These are phyloP conservation scores for Pythium utonaiense DNA, from an alignment of 352 stramenopile species.

Conservation along the genomic window DNA sequence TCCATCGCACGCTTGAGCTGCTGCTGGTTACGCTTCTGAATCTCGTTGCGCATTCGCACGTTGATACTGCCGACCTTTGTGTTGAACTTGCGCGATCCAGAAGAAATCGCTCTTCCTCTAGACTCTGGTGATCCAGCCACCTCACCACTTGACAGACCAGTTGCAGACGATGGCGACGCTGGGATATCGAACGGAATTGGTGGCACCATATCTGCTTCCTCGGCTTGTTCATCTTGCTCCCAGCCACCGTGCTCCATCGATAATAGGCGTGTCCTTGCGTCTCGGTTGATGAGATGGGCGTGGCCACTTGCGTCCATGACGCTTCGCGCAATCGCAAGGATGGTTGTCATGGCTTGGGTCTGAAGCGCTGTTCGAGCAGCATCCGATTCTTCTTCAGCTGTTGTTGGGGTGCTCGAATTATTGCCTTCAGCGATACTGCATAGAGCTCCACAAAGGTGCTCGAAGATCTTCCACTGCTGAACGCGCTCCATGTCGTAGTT, in stretches of 20 bases:
- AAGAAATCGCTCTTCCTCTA: not conserved
- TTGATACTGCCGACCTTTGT: slow-evolving; percentile 50
- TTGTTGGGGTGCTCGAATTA: slow-evolving; percentile 18
- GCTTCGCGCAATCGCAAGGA: slow-evolving; percentile 76
- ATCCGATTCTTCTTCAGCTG: slow-evolving; percentile 37
- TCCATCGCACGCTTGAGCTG: slow-evolving; percentile 78
- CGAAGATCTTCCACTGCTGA: slow-evolving; percentile 88
- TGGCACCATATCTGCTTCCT: slow-evolving; percentile 3
- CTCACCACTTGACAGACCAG: not conserved
- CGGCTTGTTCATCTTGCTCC: slow-evolving; percentile 70
- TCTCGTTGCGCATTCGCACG: slow-evolving; percentile 76
- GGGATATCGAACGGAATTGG: not conserved
- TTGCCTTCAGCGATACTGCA: slow-evolving; percentile 74
- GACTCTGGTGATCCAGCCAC: not conserved
- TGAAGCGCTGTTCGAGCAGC: slow-evolving; percentile 39
- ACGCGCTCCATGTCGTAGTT: slow-evolving; percentile 87
- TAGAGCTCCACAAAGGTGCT: slow-evolving; percentile 71
- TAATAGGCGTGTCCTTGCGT: slow-evolving; percentile 66
- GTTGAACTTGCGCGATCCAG: slow-evolving; percentile 5
- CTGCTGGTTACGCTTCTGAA: slow-evolving; percentile 82
- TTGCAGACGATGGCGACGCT: not conserved
- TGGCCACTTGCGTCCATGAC: slow-evolving; percentile 86
- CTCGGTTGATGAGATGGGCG: slow-evolving; percentile 78
- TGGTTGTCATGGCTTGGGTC: slow-evolving; percentile 61
- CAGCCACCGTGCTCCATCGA: slow-evolving; percentile 85